These are phyloP conservation scores for Acanthamoeba culbertsoni DNA, from an alignment of 208 protist genomes.

Conservation along the genomic window DNA sequence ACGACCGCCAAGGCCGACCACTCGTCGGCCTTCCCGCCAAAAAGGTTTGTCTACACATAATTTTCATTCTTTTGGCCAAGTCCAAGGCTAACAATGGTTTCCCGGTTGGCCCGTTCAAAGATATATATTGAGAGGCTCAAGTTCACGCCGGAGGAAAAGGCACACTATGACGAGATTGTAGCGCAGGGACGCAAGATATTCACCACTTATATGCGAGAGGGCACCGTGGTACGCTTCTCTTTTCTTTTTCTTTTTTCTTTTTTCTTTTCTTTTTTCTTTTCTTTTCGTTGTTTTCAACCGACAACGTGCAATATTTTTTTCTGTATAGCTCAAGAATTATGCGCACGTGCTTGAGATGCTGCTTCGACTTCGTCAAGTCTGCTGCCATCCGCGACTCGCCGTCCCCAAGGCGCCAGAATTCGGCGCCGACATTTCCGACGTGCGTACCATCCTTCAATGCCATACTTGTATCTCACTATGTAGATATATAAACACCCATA, in stretches of 20 bases:
- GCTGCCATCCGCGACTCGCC: constrained; percentile 75
- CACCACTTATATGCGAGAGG: neutral
- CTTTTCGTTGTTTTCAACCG: too few relatives aligned
- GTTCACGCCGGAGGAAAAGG: neutral
- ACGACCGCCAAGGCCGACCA: neutral
- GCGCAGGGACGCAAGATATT: constrained; percentile 1
- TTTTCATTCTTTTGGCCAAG: neutral
- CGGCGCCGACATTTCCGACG: neutral
- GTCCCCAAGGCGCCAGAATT: neutral
- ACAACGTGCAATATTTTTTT: neutral
- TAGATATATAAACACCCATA: neutral
- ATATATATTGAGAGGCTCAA: neutral
- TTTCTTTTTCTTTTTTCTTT: too few relatives aligned
- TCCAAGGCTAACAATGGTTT: too few relatives aligned
- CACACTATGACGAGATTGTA: neutral
- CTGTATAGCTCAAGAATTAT: constrained; percentile 76
- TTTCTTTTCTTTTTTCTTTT: too few relatives aligned
- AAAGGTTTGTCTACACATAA: neutral
- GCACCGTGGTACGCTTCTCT: constrained; percentile 18
- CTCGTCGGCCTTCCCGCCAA: constrained; percentile 28
- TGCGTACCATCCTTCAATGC: neutral
- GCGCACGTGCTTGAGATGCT: constrained; percentile 78
- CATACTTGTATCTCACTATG: neutral
- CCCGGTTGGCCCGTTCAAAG: too few relatives aligned
- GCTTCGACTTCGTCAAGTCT: constrained; percentile 80